Conservation (phyloP, 306 rosid species). For the Luffa aegyptiaca region DNA sequence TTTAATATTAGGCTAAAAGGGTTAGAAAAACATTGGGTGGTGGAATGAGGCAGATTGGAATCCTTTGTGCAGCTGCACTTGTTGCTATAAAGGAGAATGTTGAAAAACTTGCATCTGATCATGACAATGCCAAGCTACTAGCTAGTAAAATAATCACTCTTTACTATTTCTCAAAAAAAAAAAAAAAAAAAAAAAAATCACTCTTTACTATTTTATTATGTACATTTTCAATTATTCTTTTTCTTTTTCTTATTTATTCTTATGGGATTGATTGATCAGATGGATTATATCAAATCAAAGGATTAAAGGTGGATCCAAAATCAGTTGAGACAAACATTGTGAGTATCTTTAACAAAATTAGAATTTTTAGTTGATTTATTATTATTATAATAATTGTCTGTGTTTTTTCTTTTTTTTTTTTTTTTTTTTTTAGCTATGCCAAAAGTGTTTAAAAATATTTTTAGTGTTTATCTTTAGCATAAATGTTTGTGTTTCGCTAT, state of each 20-base stretch:
- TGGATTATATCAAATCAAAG: slow-evolving; percentile 49
- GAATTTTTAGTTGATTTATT: not conserved
- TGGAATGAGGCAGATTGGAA: slow-evolving; percentile 88
- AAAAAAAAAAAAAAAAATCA: not conserved
- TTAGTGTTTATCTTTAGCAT: too few relatives aligned
- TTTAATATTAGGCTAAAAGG: slow-evolving; percentile 50
- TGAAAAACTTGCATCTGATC: slow-evolving; percentile 61
- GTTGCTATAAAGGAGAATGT: slow-evolving; percentile 67
- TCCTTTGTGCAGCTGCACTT: slow-evolving; percentile 81
- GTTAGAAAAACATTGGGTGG: slow-evolving; percentile 89
- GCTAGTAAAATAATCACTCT: slow-evolving; percentile 41
- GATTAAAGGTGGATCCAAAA: slow-evolving; percentile 36
- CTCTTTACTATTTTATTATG: not conserved
- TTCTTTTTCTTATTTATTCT: not conserved
- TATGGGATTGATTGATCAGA: slow-evolving; percentile 20
- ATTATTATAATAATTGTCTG: not conserved
- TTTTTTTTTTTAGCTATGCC: too few relatives aligned
- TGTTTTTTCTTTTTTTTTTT: too few relatives aligned
- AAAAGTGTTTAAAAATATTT: too few relatives aligned
- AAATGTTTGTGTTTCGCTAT: too few relatives aligned
- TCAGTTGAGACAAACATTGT: slow-evolving; percentile 76
- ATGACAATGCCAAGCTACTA: slow-evolving; percentile 56
- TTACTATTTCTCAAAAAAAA: not conserved
- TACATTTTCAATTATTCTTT: not conserved
- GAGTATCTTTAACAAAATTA: slow-evolving; percentile 18